Evolutionary conservation across 1,139 yeast genomes (phyloP).

Genomic region (Sugiyamaella paludigena): DNA sequence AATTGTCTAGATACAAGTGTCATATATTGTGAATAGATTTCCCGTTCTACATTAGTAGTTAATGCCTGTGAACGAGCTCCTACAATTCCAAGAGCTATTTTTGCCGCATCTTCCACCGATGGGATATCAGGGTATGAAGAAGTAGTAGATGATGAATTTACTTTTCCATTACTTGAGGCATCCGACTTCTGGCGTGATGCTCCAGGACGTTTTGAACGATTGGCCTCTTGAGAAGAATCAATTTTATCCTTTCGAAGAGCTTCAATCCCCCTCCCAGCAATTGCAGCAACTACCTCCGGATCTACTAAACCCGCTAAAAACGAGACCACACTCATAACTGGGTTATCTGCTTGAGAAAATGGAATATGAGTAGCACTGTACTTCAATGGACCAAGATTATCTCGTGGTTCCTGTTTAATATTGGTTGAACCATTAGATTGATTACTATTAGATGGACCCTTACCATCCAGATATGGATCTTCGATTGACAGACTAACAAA

Average conservation of each 20-base stretch:
- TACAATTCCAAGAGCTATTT: constrained; percentile 41
- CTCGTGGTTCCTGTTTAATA: constrained; percentile 27
- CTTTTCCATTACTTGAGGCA: constrained; percentile 11
- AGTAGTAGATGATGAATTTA: constrained; percentile 16
- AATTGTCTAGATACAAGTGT: constrained; percentile 70
- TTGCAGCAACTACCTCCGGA: constrained; percentile 84
- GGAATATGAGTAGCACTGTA: constrained; percentile 71
- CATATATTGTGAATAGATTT: constrained; percentile 49
- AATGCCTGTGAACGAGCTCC: constrained; percentile 84
- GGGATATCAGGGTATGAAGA: constrained; percentile 12
- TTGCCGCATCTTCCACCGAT: constrained; percentile 21
- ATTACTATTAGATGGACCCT: neutral
- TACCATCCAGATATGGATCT: constrained; percentile 55
- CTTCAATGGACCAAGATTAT: constrained; percentile 67
- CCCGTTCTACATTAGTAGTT: constrained; percentile 79
- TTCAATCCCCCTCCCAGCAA: constrained; percentile 43
- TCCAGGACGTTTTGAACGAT: neutral
- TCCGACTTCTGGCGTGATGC: constrained; percentile 11
- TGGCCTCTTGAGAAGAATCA: constrained; percentile 8
- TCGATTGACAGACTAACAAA: constrained; percentile 82
- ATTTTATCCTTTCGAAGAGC: constrained; percentile 44
- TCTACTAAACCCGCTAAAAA: constrained; percentile 85
- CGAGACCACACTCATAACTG: constrained; percentile 85
- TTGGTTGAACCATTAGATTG: neutral
- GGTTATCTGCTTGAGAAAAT: constrained; percentile 81